Base-by-base conservation (phyloP, 495 filamentous ascomycete genomes). In the Hypoxylon crocopeplum region DNA sequence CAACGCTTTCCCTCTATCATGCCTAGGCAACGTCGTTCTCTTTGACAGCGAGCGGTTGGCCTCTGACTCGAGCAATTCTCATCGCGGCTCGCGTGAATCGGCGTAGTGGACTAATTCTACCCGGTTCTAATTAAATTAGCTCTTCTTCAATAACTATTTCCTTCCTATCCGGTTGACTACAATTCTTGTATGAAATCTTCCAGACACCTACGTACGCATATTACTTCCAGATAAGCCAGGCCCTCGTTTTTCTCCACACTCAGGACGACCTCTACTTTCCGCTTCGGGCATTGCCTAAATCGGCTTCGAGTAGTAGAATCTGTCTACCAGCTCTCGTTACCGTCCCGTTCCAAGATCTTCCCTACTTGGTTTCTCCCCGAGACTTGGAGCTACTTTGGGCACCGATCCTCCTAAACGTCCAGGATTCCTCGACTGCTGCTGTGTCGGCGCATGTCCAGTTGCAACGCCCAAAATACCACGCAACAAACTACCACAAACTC, bases 241-340 rank as follows among this genome's bases (percentile, higher is more conserved):
- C 54, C 50, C 57, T 65, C 56, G 34, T 56, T 59, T n/a, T 63
- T 60, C 68, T 70, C 65, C 68, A 70, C 65, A 68, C 51, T 40
- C 51, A 70, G 62, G 61, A 70, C 68, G 51, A 61, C 54, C 45
- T 60, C 57, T 64, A 65, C 67, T 68, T 66, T 70, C 65, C 62
- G 54, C 62, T 68, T 68, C 63, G 68, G 68, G 65, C 68, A 68
- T 70, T 70, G 62, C 68, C 68, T 70, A 70, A 70, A 70, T 63
- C 58, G 68, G 68, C 56, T 48, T 57, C 64, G 48, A 63, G 68
- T 65, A 34, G 59, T 52, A 66, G 60, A 59, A 68, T 62, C 57
- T 62, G 49, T 61, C 56, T 50, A 60, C 53, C 64, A 60, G 61
- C 51, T 66, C 68, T 53, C 60, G 60, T 54, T 70, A 56, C 56